Evolutionary conservation across 2,329 filamentous ascomycete species (phyloP).

Genomic region (Trichoderma pleuroti): DNA sequence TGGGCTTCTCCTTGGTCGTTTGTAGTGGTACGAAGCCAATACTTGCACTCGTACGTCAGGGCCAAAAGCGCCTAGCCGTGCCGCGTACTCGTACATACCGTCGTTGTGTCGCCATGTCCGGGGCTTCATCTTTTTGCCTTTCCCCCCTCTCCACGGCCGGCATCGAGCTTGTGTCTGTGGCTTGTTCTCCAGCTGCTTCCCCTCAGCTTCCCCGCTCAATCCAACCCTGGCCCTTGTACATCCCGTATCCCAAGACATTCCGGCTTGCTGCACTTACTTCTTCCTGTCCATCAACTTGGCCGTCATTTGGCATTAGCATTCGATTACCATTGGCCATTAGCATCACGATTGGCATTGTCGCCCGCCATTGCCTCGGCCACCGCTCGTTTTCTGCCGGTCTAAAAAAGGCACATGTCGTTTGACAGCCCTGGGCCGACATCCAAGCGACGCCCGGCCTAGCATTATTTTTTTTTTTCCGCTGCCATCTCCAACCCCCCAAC

Average conservation of each 20-base stretch:
- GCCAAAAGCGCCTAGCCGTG: not conserved
- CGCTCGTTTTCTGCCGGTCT: not conserved
- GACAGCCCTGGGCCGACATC: not conserved
- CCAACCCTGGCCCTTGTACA: not conserved
- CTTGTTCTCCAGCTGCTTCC: not conserved
- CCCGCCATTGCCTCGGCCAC: not conserved
- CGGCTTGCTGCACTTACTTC: not conserved
- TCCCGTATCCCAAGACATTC: not conserved
- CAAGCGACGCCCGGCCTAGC: not conserved
- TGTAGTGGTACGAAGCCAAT: not conserved
- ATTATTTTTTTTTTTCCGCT: not conserved
- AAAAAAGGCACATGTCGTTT: not conserved
- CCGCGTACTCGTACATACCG: not conserved
- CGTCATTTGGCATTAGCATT: not conserved
- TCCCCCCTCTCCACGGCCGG: conserved; percentile 6
- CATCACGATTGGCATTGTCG: not conserved
- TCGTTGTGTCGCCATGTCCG: not conserved
- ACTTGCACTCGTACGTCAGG: not conserved
- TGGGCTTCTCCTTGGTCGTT: not conserved
- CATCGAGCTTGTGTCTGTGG: not conserved
- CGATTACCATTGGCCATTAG: not conserved
- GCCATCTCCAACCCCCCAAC: conserved; percentile 13
- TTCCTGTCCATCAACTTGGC: not conserved
- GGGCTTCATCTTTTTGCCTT: not conserved
- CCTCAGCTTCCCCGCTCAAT: not conserved